These are phyloP conservation scores for Inga laurina DNA, from an alignment of 306 rosid species.

Conservation along the genomic window DNA sequence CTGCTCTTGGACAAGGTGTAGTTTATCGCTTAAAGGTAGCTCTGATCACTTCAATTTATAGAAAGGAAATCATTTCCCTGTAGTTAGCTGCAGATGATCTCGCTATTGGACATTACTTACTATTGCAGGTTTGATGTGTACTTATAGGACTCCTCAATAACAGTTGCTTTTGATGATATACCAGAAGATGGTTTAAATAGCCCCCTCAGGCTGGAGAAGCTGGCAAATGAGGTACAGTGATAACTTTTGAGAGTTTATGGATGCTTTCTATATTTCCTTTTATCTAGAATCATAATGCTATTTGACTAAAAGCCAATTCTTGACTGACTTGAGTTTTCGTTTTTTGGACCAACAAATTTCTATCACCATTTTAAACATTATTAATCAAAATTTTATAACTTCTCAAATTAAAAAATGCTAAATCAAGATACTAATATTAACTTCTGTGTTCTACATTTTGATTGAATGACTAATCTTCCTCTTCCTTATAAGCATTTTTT, in stretches of 20 bases:
- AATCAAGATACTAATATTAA: conserved; percentile 20
- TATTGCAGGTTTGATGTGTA: conserved; percentile 38
- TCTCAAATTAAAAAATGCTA: neutral
- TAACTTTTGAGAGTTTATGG: neutral
- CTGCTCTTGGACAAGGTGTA: conserved; percentile 97
- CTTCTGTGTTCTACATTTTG: conserved; percentile 11
- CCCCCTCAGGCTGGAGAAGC: conserved; percentile 86
- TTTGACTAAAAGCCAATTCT: conserved; percentile 19
- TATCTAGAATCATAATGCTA: neutral
- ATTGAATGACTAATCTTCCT: conserved; percentile 15
- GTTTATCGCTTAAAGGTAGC: conserved; percentile 90
- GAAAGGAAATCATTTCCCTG: conserved; percentile 12
- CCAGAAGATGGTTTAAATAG: conserved; percentile 95
- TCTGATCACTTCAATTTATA: conserved; percentile 21
- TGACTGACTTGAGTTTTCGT: neutral
- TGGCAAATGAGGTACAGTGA: conserved; percentile 84
- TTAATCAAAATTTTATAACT: neutral
- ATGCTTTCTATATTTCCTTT: neutral
- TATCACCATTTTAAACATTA: neutral
- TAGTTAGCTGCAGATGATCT: conserved; percentile 21
- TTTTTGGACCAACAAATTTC: neutral
- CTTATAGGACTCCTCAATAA: conserved; percentile 87
- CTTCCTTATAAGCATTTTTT: conserved; percentile 1
- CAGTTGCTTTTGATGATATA: conserved; percentile 92
- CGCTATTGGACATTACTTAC: conserved; percentile 27